Base-by-base conservation (phyloP, 306 rosid species). In the Prunus mira region DNA sequence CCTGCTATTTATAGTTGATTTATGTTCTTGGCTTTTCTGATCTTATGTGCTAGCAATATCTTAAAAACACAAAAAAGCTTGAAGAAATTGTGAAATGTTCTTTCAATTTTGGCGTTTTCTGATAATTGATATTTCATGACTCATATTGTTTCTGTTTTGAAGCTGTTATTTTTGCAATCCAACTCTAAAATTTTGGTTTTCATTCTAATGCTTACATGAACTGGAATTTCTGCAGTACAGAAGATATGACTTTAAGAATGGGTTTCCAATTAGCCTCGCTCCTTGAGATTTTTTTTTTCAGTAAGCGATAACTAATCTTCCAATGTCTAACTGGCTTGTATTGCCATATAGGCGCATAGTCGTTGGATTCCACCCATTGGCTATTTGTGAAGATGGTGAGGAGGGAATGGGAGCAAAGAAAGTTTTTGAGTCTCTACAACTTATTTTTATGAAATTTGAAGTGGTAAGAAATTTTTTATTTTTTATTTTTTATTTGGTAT, bases 321-420 rank as follows among this genome's bases (percentile, higher is more conserved):
- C 43, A n/a, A 49, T 69, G 10, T 56, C 60, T 80, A 74, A 82
- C 58, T n/a, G 51, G 20, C 15, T 38, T 67, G 74, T 69, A 30
- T 47, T 41, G 28, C 27, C 67, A 30, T 60, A 41, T 52, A 86
- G 94, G 91, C 81, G 86, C 63, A 80, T 89, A 47, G 76, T 76
- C 47, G 83, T 87, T 60, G 91, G 94, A 70, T 71, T 72, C 86
- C 86, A 80, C 45, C 86, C 83, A 2, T 58, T 89, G 79, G 69
- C 67, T 67, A 71, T 28, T 67, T 85, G 88, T 68, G 77, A 67
- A 70, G 79, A 78, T 79, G 73, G 73, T 22, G 77, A 85, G 32
- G 77, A 68, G 15, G 61, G 78, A 80, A 27, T 45, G 77, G 78
- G 84, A 82, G 71, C 70, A 63, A 52, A 57, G 20, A 74, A 69